These are phyloP conservation scores for Sabuloglossum arenarium DNA, from an alignment of 495 filamentous ascomycete species.

Conservation along the genomic window DNA sequence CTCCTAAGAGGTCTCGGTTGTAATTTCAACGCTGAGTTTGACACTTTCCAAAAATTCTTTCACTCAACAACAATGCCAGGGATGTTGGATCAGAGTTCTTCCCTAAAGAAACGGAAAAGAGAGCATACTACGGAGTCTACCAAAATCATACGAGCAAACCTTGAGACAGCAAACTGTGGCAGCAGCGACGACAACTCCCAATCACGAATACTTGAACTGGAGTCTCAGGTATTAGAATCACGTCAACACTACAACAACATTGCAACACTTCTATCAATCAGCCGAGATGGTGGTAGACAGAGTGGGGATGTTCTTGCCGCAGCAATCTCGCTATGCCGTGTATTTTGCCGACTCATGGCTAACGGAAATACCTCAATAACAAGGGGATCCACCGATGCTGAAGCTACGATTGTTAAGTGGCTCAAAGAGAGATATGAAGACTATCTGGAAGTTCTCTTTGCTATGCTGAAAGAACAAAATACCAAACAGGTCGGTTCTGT, in stretches of 20 bases:
- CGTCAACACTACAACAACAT: constrained; percentile 89
- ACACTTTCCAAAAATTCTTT: too few species aligned
- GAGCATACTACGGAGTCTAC: background rate
- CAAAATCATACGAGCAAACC: background rate
- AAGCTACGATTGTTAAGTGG: constrained; percentile 57
- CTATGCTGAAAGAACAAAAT: constrained; percentile 24
- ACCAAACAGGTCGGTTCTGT: background rate
- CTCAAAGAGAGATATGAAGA: constrained; percentile 50
- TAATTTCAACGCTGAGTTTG: too few species aligned
- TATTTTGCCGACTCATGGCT: constrained; percentile 69
- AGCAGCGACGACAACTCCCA: constrained; percentile 27
- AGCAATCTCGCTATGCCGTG: constrained; percentile 63
- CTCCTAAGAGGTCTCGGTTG: background rate
- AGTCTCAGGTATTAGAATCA: constrained; percentile 61
- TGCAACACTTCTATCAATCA: constrained; percentile 41
- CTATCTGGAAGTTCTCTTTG: constrained; percentile 23
- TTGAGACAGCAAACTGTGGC: background rate
- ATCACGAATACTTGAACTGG: constrained; percentile 43
- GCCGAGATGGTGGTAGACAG: constrained; percentile 24
- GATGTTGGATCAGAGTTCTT: background rate
- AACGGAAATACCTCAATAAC: constrained; percentile 46
- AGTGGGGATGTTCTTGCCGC: constrained; percentile 30
- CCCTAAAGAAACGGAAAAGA: constrained; percentile 14
- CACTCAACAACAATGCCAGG: constrained; percentile 6
- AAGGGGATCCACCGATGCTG: constrained; percentile 43